These are phyloP conservation scores for Coemansia furcata DNA, from an alignment of 192 early-diverging fungal genomes.

Conservation along the genomic window DNA sequence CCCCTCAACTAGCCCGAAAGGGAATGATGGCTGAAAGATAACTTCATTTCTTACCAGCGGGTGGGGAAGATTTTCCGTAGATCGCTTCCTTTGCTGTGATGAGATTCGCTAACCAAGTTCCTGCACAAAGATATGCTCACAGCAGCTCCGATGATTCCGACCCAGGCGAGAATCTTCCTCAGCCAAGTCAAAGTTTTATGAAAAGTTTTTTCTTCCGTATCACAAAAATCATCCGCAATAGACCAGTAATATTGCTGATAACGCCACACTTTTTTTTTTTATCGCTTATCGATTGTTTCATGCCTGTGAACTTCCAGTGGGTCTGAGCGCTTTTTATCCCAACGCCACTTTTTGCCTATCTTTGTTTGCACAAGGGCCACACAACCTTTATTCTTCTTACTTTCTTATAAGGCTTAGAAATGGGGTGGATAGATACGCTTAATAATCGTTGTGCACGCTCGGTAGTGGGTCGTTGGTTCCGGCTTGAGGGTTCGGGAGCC, in stretches of 20 bases:
- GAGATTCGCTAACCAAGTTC: neutral
- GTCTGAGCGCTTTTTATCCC: neutral
- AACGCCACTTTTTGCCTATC: neutral
- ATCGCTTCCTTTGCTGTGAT: neutral
- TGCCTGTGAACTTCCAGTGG: neutral
- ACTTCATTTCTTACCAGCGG: neutral
- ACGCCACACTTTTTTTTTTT: neutral
- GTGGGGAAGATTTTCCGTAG: neutral
- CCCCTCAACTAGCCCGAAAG: neutral
- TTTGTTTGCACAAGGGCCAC: neutral
- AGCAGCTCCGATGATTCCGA: too few species aligned
- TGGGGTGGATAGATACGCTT: constrained; percentile 55
- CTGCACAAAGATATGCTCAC: neutral
- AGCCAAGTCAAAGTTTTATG: too few species aligned
- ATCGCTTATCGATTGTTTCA: neutral
- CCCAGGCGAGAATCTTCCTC: too few species aligned
- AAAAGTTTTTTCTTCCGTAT: neutral
- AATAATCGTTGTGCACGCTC: constrained; percentile 60
- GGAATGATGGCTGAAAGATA: neutral
- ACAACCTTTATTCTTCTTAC: neutral
- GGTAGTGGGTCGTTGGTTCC: constrained; percentile 60
- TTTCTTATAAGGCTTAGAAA: constrained; percentile 4
- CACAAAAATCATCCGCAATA: neutral
- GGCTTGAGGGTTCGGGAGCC: constrained; percentile 61
- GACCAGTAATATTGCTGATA: neutral